Percentiles rank a stretch among this genome's conserved stretches.
Evolutionary conservation across 257 asterid genomes (phyloP).

Genomic region (Lycium barbarum): DNA sequence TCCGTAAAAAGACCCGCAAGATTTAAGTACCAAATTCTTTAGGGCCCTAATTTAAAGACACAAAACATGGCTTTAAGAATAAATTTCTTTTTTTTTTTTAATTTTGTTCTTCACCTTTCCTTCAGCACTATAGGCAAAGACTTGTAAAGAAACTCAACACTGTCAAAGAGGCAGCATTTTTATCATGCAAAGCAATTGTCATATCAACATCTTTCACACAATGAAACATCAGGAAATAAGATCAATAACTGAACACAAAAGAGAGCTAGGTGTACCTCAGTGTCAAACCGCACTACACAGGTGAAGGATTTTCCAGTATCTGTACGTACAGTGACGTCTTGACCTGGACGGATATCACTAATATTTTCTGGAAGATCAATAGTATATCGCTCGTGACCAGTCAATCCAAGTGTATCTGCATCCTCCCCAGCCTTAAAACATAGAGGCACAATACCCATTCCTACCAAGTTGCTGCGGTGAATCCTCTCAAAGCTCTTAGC

Average conservation of each 20-base stretch:
- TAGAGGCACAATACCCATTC: constrained; percentile 94
- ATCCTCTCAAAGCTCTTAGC: constrained; percentile 95
- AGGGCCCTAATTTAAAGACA: not conserved
- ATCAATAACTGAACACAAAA: not conserved
- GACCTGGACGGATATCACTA: constrained; percentile 89
- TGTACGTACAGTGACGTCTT: constrained; percentile 73
- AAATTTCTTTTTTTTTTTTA: not conserved
- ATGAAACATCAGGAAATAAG: not conserved
- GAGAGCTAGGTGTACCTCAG: constrained; percentile 64
- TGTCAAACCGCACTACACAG: constrained; percentile 86
- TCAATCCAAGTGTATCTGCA: constrained; percentile 85
- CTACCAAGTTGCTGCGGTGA: constrained; percentile 95
- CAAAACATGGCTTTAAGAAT: not conserved
- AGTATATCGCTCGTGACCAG: constrained; percentile 89
- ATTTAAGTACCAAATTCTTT: not conserved
- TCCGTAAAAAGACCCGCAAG: not conserved
- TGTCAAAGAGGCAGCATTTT: not conserved
- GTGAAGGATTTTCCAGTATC: constrained; percentile 84
- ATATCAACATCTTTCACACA: constrained; percentile 7
- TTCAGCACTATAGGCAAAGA: not conserved
- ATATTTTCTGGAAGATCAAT: constrained; percentile 83
- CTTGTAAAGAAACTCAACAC: not conserved
- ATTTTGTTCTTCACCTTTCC: not conserved
- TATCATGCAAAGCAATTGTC: constrained; percentile 2
- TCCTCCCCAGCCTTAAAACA: constrained; percentile 98